A percentile compares a stretch with the other conserved stretches of the same genome.
These are phyloP conservation scores for Combretum micranthum DNA, from an alignment of 345 rosid genomes.

Conservation along the genomic window DNA sequence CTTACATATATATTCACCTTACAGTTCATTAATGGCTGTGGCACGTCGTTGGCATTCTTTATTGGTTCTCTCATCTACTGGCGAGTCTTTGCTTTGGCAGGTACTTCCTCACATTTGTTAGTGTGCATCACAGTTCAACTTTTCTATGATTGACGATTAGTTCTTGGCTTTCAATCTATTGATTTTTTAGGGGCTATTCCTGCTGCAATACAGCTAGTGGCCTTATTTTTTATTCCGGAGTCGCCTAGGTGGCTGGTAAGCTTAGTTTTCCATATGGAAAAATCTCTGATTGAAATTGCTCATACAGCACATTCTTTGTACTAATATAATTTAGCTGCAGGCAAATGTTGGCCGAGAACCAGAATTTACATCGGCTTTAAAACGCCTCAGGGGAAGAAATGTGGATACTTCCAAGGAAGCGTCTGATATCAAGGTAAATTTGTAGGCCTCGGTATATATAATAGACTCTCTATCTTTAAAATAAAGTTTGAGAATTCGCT, in stretches of 20 bases:
- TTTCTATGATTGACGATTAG: background rate
- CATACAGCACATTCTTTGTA: no score
- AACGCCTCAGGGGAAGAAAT: no score
- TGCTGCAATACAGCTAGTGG: background rate
- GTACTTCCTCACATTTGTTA: background rate
- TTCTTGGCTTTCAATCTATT: background rate
- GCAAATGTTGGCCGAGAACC: no score
- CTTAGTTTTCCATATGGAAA: no score
- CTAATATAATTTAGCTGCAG: no score
- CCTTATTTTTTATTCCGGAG: conserved; percentile 1
- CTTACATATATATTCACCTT: background rate
- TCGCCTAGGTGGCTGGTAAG: conserved; percentile 7
- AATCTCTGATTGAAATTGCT: no score
- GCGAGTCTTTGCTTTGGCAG: conserved; percentile 1
- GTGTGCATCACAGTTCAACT: background rate
- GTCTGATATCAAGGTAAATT: background rate
- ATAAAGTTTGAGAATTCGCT: background rate
- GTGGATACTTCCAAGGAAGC: background rate
- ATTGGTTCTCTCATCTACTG: conserved; percentile 2
- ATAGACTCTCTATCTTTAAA: background rate
- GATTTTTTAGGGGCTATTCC: conserved; percentile 1
- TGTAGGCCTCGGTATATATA: background rate
- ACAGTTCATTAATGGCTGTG: background rate
- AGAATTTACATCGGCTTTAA: no score
- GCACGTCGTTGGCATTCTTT: background rate